These are phyloP conservation scores for Lepidium africanum DNA, from an alignment of 345 rosid genomes.

Conservation along the genomic window DNA sequence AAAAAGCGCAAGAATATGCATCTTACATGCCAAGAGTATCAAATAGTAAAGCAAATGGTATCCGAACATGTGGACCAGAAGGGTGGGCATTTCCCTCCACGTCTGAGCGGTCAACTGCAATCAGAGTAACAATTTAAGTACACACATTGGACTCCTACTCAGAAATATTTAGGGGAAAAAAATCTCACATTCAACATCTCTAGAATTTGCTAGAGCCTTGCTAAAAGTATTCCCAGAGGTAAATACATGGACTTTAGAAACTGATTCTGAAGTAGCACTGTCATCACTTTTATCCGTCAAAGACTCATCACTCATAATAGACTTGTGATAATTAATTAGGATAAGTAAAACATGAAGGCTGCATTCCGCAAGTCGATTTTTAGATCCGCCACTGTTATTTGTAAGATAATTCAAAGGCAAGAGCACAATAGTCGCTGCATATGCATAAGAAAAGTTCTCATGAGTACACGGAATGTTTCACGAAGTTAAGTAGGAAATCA, in stretches of 20 bases:
- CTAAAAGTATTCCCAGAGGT: conserved; percentile 72
- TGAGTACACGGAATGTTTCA: background rate
- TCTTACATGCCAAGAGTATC: conserved; percentile 94
- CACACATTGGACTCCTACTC: background rate
- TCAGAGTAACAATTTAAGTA: conserved; percentile 6
- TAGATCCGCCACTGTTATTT: conserved; percentile 50
- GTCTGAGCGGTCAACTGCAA: conserved; percentile 83
- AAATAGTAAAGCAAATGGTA: conserved; percentile 86
- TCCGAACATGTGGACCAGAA: conserved; percentile 55
- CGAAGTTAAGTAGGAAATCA: background rate
- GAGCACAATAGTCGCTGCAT: conserved; percentile 77
- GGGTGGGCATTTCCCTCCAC: conserved; percentile 58
- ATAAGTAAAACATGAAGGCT: conserved; percentile 83
- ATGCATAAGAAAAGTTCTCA: conserved; percentile 18
- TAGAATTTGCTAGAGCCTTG: conserved; percentile 80
- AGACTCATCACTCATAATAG: conserved; percentile 48
- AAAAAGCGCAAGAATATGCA: background rate
- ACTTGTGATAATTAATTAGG: conserved; percentile 74
- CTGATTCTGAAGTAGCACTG: conserved; percentile 49
- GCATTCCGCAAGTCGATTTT: conserved; percentile 62
- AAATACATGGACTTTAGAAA: conserved; percentile 40
- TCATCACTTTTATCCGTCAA: conserved; percentile 55
- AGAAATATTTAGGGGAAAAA: conserved; percentile 1
- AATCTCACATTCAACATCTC: conserved; percentile 81
- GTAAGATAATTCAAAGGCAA: conserved; percentile 82